phyloP scores from a whole-genome alignment of 441 rosid species.

The Geranium incanum region DNA sequence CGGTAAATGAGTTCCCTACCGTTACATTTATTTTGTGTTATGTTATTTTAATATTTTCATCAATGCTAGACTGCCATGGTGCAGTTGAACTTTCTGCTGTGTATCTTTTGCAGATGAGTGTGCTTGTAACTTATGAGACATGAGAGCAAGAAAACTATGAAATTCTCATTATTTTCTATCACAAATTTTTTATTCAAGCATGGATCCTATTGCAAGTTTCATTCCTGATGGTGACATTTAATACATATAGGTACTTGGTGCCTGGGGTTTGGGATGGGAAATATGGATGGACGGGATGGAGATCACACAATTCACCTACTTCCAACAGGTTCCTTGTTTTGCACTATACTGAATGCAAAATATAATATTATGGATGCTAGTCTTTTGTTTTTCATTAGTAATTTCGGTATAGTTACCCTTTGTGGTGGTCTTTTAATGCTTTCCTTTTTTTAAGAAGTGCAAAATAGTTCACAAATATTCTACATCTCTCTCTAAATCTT shows the following conservation, averaged over 20 bases:
- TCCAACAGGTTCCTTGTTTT: constrained; percentile 71
- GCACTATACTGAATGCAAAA: constrained; percentile 1
- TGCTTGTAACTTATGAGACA: background rate
- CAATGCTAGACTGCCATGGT: background rate
- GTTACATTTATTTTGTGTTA: background rate
- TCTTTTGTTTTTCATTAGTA: background rate
- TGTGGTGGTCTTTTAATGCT: background rate
- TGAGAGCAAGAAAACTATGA: constrained; percentile 7
- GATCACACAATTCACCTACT: constrained; percentile 96
- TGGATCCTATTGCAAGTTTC: constrained; percentile 3
- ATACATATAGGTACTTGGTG: constrained; percentile 82
- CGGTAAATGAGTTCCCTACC: constrained; percentile 42
- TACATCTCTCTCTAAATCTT: constrained; percentile 16
- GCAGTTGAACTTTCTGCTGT: constrained; percentile 3
- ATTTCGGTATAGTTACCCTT: background rate
- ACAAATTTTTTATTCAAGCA: background rate
- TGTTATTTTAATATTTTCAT: constrained; percentile 4
- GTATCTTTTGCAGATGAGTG: background rate
- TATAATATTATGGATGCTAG: constrained; percentile 2
- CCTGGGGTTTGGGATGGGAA: constrained; percentile 99
- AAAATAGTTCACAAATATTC: constrained; percentile 8
- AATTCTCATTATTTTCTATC: background rate
- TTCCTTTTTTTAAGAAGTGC: constrained; percentile 11
- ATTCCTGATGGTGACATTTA: constrained; percentile 13
- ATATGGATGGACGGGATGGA: constrained; percentile 99